Evolutionary conservation across 345 rosid genomes (phyloP).

Genomic region (Syzygium jambos): DNA sequence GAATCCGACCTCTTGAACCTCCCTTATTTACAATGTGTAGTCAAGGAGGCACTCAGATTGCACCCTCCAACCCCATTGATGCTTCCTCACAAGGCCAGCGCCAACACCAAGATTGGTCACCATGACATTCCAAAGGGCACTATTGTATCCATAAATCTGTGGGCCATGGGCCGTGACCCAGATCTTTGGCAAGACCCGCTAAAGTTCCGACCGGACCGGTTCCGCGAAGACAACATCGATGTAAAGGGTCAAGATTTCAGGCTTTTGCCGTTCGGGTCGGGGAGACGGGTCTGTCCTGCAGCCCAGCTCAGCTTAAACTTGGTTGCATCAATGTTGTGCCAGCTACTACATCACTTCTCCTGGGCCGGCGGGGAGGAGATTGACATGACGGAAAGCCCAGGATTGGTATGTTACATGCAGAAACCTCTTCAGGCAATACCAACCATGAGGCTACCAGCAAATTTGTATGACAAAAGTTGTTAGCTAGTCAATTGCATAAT

Average conservation of each 20-base stretch:
- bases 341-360: neutral
- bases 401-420: neutral
- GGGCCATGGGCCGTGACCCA: neutral
- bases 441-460: neutral
- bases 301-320: neutral
- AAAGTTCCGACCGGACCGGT: neutral
- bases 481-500: neutral
- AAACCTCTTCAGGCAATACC: neutral
- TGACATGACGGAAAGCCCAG: neutral
- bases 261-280: neutral
- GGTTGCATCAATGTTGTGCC: neutral
- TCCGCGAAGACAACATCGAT: neutral
- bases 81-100: neutral
- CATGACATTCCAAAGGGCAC: neutral
- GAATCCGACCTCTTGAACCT: constrained; percentile 52
- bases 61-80: neutral
- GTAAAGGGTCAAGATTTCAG: neutral
- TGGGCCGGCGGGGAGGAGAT: neutral
- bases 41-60: constrained; percentile 23
- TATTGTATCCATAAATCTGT: neutral
- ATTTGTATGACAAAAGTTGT: neutral
- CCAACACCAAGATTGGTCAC: neutral
- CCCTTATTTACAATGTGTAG: constrained; percentile 67
- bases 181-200: neutral
- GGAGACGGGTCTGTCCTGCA: neutral